Percentiles rank a stretch among this genome's conserved stretches.
Evolutionary conservation across 768 basidiomycete genomes (phyloP).

Genomic region (Paxillus rubicundulus): DNA sequence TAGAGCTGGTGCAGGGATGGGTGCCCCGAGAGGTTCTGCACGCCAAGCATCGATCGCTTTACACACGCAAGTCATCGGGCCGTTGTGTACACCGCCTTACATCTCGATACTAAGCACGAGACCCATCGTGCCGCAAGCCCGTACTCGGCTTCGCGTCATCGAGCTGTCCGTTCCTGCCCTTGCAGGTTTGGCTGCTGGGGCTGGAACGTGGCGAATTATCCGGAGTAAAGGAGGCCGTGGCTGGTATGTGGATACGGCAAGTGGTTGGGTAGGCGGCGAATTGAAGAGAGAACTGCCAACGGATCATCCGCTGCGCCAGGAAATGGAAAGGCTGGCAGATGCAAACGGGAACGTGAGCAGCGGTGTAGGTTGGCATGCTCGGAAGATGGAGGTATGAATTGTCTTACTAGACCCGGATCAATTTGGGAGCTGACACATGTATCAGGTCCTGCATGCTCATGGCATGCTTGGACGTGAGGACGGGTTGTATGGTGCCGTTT

Average conservation of each 20-base stretch:
- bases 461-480: constrained; percentile 93
- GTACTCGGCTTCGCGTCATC: constrained; percentile 80
- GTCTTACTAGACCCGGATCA: not conserved
- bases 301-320: constrained; percentile 65
- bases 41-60: constrained; percentile 74
- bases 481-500: constrained; percentile 90
- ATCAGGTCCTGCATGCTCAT: constrained; percentile 77
- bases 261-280: constrained; percentile 65
- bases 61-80: constrained; percentile 75
- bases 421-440: constrained; percentile 1
- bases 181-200: constrained; percentile 70
- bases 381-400: constrained; percentile 93
- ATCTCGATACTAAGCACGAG: constrained; percentile 49
- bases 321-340: constrained; percentile 69
- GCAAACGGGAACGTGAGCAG: constrained; percentile 89
- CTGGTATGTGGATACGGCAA: constrained; percentile 91
- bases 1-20: constrained; percentile 28
- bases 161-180: constrained; percentile 78
- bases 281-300: constrained; percentile 57
- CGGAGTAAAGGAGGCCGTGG: constrained; percentile 89
- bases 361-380: constrained; percentile 90
- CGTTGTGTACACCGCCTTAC: constrained; percentile 78
- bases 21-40: constrained; percentile 38
- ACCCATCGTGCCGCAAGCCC: constrained; percentile 34
- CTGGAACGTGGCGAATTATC: constrained; percentile 85